Conservation (phyloP, 2,329 filamentous ascomycete species). For the Kalmusia sp. region DNA sequence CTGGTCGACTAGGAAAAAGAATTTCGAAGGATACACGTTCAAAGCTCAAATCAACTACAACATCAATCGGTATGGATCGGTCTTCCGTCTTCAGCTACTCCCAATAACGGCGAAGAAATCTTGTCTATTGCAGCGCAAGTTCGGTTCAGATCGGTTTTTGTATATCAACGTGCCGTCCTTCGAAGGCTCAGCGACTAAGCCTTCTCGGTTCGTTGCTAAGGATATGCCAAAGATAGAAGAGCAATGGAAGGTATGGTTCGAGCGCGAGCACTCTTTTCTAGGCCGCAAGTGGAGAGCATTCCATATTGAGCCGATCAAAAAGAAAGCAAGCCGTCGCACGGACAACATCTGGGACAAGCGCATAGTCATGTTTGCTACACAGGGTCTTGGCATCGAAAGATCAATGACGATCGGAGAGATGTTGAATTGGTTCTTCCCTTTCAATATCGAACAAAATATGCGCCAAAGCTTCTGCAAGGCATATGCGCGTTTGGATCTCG, state of each 20-base stretch:
- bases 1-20: constrained; percentile 32
- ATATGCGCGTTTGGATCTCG: constrained; percentile 52
- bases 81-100: constrained; percentile 35
- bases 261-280: constrained; percentile 46
- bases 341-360: constrained; percentile 25
- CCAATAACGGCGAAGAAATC: constrained; percentile 38
- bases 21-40: constrained; percentile 40
- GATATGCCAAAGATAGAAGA: constrained; percentile 24
- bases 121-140: constrained; percentile 46
- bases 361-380: constrained; percentile 46
- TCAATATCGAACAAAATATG: constrained; percentile 42
- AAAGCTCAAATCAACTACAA: constrained; percentile 38
- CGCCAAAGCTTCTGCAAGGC: constrained; percentile 50
- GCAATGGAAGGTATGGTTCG: constrained; percentile 45
- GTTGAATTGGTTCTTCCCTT: constrained; percentile 50
- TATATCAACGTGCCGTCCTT: constrained; percentile 47
- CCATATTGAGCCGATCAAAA: constrained; percentile 47
- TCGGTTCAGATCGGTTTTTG: constrained; percentile 51
- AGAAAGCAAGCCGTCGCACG: constrained; percentile 22
- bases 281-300: constrained; percentile 52
- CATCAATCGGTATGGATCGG: constrained; percentile 6
- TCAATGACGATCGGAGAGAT: constrained; percentile 32
- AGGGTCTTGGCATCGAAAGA: constrained; percentile 34
- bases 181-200: constrained; percentile 4
- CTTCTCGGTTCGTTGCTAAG: constrained; percentile 12